A percentile compares a stretch with the other conserved stretches of the same genome.
phyloP scores from a whole-genome alignment of 805 yeast genomes.

The Pichia nakasei region DNA sequence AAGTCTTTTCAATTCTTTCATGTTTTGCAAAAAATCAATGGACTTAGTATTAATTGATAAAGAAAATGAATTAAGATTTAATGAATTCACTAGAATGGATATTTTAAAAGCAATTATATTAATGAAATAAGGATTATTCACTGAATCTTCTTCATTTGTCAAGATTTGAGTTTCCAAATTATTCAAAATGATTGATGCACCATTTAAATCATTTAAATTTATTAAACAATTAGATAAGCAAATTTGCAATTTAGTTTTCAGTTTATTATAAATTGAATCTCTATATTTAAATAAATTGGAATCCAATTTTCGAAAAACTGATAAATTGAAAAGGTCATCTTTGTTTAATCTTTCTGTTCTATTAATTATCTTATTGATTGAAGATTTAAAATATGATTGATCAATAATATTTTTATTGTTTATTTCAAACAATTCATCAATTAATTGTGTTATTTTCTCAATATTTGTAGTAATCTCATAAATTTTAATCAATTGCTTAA shows the following conservation, averaged over 20 bases:
- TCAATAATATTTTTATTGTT: conserved; percentile 12
- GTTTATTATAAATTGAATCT: conserved; percentile 23
- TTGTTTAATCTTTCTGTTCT: conserved; percentile 20
- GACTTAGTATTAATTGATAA: too few species aligned
- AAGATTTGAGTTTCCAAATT: conserved; percentile 30
- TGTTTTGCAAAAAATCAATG: conserved; percentile 5
- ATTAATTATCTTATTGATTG: conserved; percentile 23
- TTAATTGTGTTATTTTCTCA: conserved; percentile 9
- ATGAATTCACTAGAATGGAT: conserved; percentile 24
- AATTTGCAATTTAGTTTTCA: conserved; percentile 41
- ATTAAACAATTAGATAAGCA: conserved; percentile 33
- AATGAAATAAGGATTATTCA: background rate
- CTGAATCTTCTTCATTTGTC: too few species aligned
- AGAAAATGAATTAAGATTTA: background rate
- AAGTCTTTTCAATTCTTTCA: conserved; percentile 33
- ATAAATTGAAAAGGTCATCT: conserved; percentile 12
- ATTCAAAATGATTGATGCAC: conserved; percentile 29
- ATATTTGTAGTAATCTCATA: conserved; percentile 13
- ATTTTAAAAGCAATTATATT: conserved; percentile 55
- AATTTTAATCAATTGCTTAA: conserved; percentile 27
- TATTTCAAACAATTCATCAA: conserved; percentile 15
- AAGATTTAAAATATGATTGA: conserved; percentile 21
- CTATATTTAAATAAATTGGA: background rate
- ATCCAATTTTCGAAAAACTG: conserved; percentile 17
- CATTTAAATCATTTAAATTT: conserved; percentile 20